Evolutionary conservation across 116 monocot genomes (phyloP).

Genomic region (Zostera marina): DNA sequence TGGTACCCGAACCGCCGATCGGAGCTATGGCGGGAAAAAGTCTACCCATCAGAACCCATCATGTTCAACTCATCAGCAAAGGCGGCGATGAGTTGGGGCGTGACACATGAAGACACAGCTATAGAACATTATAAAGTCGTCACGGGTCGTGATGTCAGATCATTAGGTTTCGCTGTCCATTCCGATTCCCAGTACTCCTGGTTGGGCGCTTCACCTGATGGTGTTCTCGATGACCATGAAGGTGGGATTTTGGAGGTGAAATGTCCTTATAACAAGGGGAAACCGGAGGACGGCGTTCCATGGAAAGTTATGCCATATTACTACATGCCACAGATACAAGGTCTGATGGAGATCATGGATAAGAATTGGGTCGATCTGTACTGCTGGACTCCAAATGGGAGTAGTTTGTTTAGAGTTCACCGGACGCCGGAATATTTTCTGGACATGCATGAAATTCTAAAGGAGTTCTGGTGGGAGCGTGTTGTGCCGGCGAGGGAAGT

Average conservation of each 20-base stretch:
- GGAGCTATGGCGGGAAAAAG: slow-evolving; percentile 83
- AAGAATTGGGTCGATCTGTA: slow-evolving; percentile 89
- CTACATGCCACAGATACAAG: slow-evolving; percentile 96
- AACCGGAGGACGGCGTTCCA: slow-evolving; percentile 71
- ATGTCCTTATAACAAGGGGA: slow-evolving; percentile 88
- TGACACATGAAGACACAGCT: slow-evolving; percentile 36
- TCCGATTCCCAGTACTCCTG: slow-evolving; percentile 42
- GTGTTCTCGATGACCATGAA: slow-evolving; percentile 24
- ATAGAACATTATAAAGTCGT: slow-evolving; percentile 70
- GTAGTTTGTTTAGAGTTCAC: slow-evolving; percentile 44
- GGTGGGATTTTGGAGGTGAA: slow-evolving; percentile 89
- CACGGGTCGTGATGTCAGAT: slow-evolving; percentile 61
- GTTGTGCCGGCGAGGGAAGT: slow-evolving; percentile 80
- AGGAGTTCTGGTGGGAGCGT: slow-evolving; percentile 74
- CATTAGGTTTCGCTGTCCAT: slow-evolving; percentile 64
- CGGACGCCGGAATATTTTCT: slow-evolving; percentile 61
- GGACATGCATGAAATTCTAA: slow-evolving; percentile 43
- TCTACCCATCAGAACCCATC: slow-evolving; percentile 24
- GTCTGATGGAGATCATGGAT: slow-evolving; percentile 97
- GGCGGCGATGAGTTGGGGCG: slow-evolving; percentile 92
- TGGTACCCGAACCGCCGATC: slow-evolving; percentile 66
- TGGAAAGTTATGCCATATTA: slow-evolving; percentile 75
- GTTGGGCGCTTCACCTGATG: slow-evolving; percentile 92
- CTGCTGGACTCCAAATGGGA: slow-evolving; percentile 91
- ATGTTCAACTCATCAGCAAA: slow-evolving; percentile 26